Evolutionary conservation across 495 filamentous ascomycete species (phyloP).

Genomic region (Talaromyces proteolyticus): DNA sequence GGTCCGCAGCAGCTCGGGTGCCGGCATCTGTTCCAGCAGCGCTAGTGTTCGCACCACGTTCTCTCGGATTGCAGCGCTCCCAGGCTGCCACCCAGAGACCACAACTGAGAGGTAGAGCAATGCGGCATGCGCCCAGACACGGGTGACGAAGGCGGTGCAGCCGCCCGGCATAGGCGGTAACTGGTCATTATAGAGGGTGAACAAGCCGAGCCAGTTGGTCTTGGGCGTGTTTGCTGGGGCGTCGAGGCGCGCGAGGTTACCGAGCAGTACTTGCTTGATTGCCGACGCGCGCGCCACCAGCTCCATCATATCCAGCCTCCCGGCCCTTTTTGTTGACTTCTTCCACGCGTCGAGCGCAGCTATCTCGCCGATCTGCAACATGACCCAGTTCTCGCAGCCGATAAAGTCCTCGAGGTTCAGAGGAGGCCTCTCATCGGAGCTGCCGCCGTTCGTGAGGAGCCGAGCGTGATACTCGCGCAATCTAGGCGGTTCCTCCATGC

Average conservation of each 20-base stretch:
- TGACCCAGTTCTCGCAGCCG: constrained; percentile 42
- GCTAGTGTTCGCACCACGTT: constrained; percentile 27
- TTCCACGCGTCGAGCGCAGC: constrained; percentile 45
- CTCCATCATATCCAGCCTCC: constrained; percentile 37
- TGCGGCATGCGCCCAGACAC: constrained; percentile 42
- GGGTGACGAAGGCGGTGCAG: constrained; percentile 17
- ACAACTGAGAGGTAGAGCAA: constrained; percentile 44
- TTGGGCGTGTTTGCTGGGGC: constrained; percentile 3
- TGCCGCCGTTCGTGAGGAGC: constrained; percentile 18
- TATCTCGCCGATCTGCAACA: constrained; percentile 40
- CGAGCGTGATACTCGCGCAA: constrained; percentile 30
- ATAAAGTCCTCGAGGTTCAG: constrained; percentile 34
- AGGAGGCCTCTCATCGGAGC: constrained; percentile 10
- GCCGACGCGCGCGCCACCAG: constrained; percentile 31
- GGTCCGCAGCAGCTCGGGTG: constrained; percentile 27
- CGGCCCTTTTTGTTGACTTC: constrained; percentile 28
- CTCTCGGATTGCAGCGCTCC: constrained; percentile 25
- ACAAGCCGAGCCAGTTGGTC: constrained; percentile 7
- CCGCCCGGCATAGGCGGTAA: constrained; percentile 1
- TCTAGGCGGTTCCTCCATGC: constrained; percentile 30
- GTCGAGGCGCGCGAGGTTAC: constrained; percentile 20
- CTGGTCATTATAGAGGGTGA: constrained; percentile 5
- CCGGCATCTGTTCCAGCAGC: constrained; percentile 14
- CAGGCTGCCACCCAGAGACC: constrained; percentile 48
- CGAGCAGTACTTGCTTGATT: constrained; percentile 30